These are phyloP conservation scores for Echinosophora koreensis DNA, from an alignment of 306 rosid genomes.

Conservation along the genomic window DNA sequence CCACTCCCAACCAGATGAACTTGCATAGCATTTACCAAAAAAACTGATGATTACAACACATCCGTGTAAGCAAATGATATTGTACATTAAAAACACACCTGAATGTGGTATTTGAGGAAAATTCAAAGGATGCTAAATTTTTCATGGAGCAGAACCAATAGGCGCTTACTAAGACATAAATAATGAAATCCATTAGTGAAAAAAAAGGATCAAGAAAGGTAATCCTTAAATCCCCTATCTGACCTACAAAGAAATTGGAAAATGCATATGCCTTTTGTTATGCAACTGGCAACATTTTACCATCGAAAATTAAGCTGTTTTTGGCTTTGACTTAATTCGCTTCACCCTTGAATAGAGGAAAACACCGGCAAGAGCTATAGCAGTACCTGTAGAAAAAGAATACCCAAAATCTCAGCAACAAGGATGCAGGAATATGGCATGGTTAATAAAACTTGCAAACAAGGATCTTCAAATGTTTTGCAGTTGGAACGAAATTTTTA, in stretches of 20 bases:
- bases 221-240: slow-evolving; percentile 50
- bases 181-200: slow-evolving; percentile 37
- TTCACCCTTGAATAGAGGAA: slow-evolving; percentile 95
- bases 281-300: slow-evolving; percentile 50
- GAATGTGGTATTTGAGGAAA: slow-evolving; percentile 39
- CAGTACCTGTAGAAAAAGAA: slow-evolving; percentile 74
- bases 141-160: slow-evolving; percentile 36
- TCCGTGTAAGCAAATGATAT: slow-evolving; percentile 5
- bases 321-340: slow-evolving; percentile 88
- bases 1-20: slow-evolving; percentile 14
- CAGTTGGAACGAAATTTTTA: slow-evolving; percentile 51
- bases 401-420: slow-evolving; percentile 28
- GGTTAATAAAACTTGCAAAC: slow-evolving; percentile 18
- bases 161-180: slow-evolving; percentile 40
- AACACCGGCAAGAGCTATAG: slow-evolving; percentile 88
- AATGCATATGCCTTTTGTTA: slow-evolving; percentile 34
- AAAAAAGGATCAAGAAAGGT: slow-evolving; percentile 21
- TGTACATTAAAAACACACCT: slow-evolving; percentile 32
- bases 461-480: slow-evolving; percentile 17
- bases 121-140: slow-evolving; percentile 24
- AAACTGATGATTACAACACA: slow-evolving; percentile 34
- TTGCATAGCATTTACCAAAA: slow-evolving; percentile 2
- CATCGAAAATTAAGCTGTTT: slow-evolving; percentile 63
- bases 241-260: slow-evolving; percentile 61
- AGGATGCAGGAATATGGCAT: neutral